Conservation (phyloP, 176 grass and related monocot genomes). For the Cenchrus americanus region DNA sequence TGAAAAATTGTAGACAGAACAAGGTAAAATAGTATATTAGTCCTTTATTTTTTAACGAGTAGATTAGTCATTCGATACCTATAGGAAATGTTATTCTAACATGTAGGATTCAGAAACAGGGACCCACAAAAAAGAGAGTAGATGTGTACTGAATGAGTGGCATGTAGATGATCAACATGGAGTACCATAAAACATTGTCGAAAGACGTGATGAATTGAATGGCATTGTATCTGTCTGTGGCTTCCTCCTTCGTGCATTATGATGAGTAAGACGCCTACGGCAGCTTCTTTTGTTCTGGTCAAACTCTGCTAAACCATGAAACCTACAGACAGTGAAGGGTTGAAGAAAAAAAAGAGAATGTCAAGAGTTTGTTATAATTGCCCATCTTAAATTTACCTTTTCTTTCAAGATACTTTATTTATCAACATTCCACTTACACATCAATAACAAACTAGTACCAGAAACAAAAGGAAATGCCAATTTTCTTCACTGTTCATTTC, state of each 20-base stretch:
- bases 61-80: neutral
- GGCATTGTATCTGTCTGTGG: slow-evolving; percentile 62
- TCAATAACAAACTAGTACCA: neutral
- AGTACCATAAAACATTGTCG: slow-evolving; percentile 60
- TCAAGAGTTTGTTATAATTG: neutral
- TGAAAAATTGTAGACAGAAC: neutral
- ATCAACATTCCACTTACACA: neutral
- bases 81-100: neutral
- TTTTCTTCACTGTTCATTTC: slow-evolving; percentile 2
- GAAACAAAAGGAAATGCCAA: neutral
- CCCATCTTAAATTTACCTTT: neutral
- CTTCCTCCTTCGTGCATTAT: slow-evolving; percentile 79
- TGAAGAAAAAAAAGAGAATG: neutral
- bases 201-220: slow-evolving; percentile 57
- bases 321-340: slow-evolving; percentile 44
- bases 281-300: slow-evolving; percentile 89
- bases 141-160: neutral
- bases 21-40: neutral
- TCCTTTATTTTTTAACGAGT: neutral
- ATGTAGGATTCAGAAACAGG: neutral
- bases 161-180: too few species aligned
- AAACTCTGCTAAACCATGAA: slow-evolving; percentile 77
- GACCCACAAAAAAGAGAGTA: neutral
- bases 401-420: neutral
- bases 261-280: slow-evolving; percentile 65